Evolutionary conservation across 2,329 filamentous ascomycete species (phyloP), one percentile per base, ranked within the genome.

Genomic region (Emmonsiellopsis sp.): DNA sequence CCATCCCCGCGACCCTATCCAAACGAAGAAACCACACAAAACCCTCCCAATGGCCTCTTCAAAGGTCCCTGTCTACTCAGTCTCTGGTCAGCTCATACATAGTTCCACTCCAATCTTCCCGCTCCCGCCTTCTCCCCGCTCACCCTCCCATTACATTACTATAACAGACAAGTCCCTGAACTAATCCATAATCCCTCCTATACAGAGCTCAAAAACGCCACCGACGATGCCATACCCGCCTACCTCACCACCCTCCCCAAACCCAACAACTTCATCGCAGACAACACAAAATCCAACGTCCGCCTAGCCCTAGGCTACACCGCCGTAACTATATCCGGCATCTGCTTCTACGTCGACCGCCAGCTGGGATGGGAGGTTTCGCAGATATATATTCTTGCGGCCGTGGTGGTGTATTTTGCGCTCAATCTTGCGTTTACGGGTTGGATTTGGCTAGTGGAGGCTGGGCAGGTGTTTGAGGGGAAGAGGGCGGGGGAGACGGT

Each of bases 141-240:
- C 13, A 27, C 17, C 13, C 42, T 42, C 9, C 14, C 21, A 17
- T 17, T 17, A 17, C 14, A 31, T 11, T 7, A 9, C 27, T 13
- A 49, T 9, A 4, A 8, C 13, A 42, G 40, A 11, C 17, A n/a
- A 46, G 46, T 32, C 36, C 10, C 14, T 6, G 6, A 13, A 13
- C 27, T 31, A 33, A n/a, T 37, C 14, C 27, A 53, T 42, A 42
- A 17, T 2, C 14, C 31, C 37, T 56, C 53, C 36, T 51, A 52
- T 21, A 21, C 67, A 95, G 93, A 97, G 69, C 85, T 98, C 59
- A 97, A 97, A 73, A 95, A 93, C 75, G 94, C 91, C 40, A 89
- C 88, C 60, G 93, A 98, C 74, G 93, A 98, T 73, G 89, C 91
- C 54, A 85, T 98, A 56, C 84, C 87, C 55, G 90, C 93, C 73